These are phyloP conservation scores for Hypoxylon sp. DNA, from an alignment of 2,329 filamentous ascomycete genomes.

Conservation along the genomic window DNA sequence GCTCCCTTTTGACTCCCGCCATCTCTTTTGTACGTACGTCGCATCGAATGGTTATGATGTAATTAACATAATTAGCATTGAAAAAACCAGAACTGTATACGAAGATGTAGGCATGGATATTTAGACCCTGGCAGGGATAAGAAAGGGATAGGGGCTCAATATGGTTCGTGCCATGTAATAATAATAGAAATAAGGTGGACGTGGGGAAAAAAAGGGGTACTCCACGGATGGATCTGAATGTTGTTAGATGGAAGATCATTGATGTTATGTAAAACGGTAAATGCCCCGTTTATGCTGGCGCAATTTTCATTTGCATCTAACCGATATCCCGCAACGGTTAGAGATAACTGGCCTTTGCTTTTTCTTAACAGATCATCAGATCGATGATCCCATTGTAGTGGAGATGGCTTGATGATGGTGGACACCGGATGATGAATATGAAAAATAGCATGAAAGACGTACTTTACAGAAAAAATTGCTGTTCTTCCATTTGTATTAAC, in stretches of 20 bases:
- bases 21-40: not conserved
- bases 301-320: constrained; percentile 36
- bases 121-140: constrained; percentile 33
- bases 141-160: constrained; percentile 31
- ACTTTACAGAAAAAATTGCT: not conserved
- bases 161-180: constrained; percentile 27
- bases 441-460: constrained; percentile 17
- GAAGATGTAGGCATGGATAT: constrained; percentile 18
- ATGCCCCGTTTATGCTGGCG: constrained; percentile 31
- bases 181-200: constrained; percentile 34
- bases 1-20: constrained; percentile 1
- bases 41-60: constrained; percentile 16
- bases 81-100: constrained; percentile 17
- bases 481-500: constrained; percentile 9
- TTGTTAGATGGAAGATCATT: constrained; percentile 17
- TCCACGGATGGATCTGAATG: constrained; percentile 38
- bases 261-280: constrained; percentile 27
- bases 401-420: constrained; percentile 28
- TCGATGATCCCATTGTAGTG: constrained; percentile 39
- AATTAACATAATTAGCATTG: constrained; percentile 9
- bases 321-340: constrained; percentile 28
- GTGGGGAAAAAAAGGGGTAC: constrained; percentile 38
- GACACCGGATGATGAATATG: constrained; percentile 24
- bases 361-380: constrained; percentile 34
- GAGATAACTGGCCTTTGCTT: constrained; percentile 37